These are phyloP conservation scores for Penicillium bovifimosum DNA, from an alignment of 495 filamentous ascomycete species.

Conservation along the genomic window DNA sequence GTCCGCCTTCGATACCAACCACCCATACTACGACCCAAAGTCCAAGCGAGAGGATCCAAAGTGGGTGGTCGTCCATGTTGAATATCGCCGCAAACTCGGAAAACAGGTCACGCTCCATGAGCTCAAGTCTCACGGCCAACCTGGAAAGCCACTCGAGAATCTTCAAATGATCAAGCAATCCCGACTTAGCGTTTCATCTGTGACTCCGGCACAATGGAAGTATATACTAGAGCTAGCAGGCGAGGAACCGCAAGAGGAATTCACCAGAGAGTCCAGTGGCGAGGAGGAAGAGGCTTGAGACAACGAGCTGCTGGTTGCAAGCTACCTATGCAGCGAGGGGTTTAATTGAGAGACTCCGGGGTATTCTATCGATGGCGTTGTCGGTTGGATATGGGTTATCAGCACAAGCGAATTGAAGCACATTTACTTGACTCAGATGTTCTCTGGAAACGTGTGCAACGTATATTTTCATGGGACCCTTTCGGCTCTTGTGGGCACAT, in stretches of 20 bases:
- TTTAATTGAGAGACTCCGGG: background rate
- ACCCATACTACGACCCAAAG: slow-evolving; percentile 80
- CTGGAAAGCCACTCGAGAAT: slow-evolving; percentile 61
- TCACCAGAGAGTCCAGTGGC: slow-evolving; percentile 2
- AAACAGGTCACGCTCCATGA: slow-evolving; percentile 66
- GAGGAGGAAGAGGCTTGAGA: slow-evolving; percentile 8
- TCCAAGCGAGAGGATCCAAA: slow-evolving; percentile 68
- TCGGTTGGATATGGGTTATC: slow-evolving; percentile 2
- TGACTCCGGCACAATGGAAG: slow-evolving; percentile 69
- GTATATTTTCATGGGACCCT: background rate
- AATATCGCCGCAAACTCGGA: slow-evolving; percentile 75
- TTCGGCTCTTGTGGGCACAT: background rate
- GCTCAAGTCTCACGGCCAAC: slow-evolving; percentile 55
- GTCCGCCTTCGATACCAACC: slow-evolving; percentile 68
- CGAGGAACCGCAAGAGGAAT: slow-evolving; percentile 15
- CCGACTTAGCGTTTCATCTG: slow-evolving; percentile 77
- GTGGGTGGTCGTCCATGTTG: slow-evolving; percentile 86
- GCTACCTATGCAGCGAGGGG: background rate
- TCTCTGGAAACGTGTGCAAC: background rate
- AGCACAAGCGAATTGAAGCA: slow-evolving; percentile 1
- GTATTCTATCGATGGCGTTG: slow-evolving; percentile 5
- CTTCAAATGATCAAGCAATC: slow-evolving; percentile 79
- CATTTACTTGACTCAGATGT: background rate
- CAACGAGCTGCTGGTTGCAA: background rate
- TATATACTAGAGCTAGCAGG: slow-evolving; percentile 57